These are phyloP conservation scores for Auricularia sp. DNA, from an alignment of 768 basidiomycete species.

Conservation along the genomic window DNA sequence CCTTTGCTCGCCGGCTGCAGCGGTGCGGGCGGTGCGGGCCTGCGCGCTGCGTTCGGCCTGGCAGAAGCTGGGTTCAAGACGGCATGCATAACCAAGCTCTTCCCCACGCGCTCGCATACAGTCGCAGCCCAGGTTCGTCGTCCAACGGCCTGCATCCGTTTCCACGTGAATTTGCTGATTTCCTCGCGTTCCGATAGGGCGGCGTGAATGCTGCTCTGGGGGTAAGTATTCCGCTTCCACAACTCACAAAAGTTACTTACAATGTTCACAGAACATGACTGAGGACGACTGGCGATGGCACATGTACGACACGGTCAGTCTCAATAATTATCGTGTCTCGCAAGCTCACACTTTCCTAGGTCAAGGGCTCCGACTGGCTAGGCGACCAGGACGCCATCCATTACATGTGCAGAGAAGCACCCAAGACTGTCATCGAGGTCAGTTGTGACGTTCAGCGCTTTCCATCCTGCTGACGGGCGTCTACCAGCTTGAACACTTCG, in stretches of 20 bases:
- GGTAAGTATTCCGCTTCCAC: constrained; percentile 28
- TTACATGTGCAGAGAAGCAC: constrained; percentile 99
- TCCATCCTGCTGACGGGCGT: background rate
- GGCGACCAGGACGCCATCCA: constrained; percentile 99
- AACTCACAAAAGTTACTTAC: background rate
- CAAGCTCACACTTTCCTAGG: constrained; percentile 35
- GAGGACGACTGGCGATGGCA: constrained; percentile 99
- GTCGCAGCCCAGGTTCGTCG: constrained; percentile 83
- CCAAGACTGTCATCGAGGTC: constrained; percentile 86
- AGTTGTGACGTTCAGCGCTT: constrained; percentile 6
- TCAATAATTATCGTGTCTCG: constrained; percentile 4
- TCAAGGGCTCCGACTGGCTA: constrained; percentile 99
- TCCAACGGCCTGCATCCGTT: background rate
- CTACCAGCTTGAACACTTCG: constrained; percentile 88
- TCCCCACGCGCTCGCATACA: constrained; percentile 97
- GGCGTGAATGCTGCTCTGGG: constrained; percentile 98
- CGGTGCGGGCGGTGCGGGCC: constrained; percentile 95
- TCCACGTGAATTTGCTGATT: constrained; percentile 8
- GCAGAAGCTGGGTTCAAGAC: constrained; percentile 98
- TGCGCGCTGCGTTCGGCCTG: constrained; percentile 95
- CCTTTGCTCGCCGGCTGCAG: constrained; percentile 29
- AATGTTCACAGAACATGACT: constrained; percentile 82
- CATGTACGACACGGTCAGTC: constrained; percentile 86
- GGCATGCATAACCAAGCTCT: constrained; percentile 97
- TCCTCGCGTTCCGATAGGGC: constrained; percentile 41